Evolutionary conservation across 495 filamentous ascomycete genomes (phyloP), one percentile per base, ranked within the genome.

Genomic region (Arthonia radiata): DNA sequence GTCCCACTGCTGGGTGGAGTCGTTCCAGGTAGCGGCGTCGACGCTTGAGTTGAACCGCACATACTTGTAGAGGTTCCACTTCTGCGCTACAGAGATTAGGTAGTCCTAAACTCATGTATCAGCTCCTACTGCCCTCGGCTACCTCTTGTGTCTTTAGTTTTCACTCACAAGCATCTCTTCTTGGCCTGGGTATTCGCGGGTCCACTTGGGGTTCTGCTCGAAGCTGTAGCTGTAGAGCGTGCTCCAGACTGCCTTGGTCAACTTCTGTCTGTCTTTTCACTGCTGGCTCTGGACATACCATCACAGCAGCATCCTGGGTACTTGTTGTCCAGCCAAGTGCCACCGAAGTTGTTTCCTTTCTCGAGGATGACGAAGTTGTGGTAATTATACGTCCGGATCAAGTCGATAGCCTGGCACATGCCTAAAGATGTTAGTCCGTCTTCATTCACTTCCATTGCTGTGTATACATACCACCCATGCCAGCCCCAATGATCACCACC

Each of bases 211-310:
- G 15, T 67, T 68, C 8, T 68, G 66, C 16, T 67, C 68, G 33
- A 73, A 75, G 3, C 62, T 61, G 37, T 64, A 73, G 32, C 64
- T 69, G 42, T 74, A 77, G 7, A 62, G 35, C 1, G 46, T 26
- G 26, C 54, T 56, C 43, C 46, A 50, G 7, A 62, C 52, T 55
- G n/a, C n/a, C n/a, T n/a, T n/a, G n/a, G n/a, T n/a, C n/a, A n/a
- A n/a, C n/a, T n/a, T n/a, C n/a, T n/a, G n/a, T n/a, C n/a, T n/a
- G n/a, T n/a, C n/a, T n/a, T n/a, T n/a, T n/a, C n/a, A n/a, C n/a
- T n/a, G n/a, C n/a, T n/a, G n/a, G n/a, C n/a, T n/a, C n/a, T n/a
- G n/a, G n/a, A n/a, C n/a, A n/a, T n/a, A n/a, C n/a, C n/a, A n/a
- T n/a, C n/a, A n/a, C n/a, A n/a, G n/a, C n/a, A n/a, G n/a, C n/a